phyloP scores from a whole-genome alignment of 768 basidiomycete genomes.

The Chalciporus chontae region DNA sequence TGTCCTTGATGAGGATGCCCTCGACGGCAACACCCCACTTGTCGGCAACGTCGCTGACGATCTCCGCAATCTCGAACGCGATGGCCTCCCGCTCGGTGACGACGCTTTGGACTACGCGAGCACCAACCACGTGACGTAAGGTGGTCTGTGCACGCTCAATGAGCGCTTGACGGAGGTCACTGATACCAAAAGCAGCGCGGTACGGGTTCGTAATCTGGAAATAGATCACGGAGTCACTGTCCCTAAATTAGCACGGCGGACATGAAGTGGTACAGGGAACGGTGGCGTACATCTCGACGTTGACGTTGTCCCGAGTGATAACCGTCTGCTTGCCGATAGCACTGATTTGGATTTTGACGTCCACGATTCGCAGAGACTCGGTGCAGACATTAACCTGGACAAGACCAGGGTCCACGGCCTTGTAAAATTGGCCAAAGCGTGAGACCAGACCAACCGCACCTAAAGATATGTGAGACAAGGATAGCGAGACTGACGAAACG shows the following conservation, averaged over 20 bases:
- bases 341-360: slow-evolving; percentile 95
- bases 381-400: slow-evolving; percentile 94
- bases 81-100: slow-evolving; percentile 97
- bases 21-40: slow-evolving; percentile 98
- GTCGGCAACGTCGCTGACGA: slow-evolving; percentile 87
- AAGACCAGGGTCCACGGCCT: slow-evolving; percentile 89
- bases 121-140: slow-evolving; percentile 94
- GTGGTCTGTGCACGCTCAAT: slow-evolving; percentile 90
- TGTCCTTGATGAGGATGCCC: slow-evolving; percentile 92
- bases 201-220: slow-evolving; percentile 90
- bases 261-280: neutral
- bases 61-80: slow-evolving; percentile 94
- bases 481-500: slow-evolving; percentile 1
- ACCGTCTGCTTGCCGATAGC: slow-evolving; percentile 84
- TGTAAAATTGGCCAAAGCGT: slow-evolving; percentile 95
- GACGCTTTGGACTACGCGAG: slow-evolving; percentile 90
- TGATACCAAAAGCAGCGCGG: slow-evolving; percentile 91
- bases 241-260: slow-evolving; percentile 2
- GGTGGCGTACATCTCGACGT: slow-evolving; percentile 76
- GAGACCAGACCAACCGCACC: slow-evolving; percentile 89
- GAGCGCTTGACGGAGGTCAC: slow-evolving; percentile 81
- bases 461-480: slow-evolving; percentile 29
- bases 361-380: slow-evolving; percentile 79
- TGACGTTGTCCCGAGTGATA: slow-evolving; percentile 95
- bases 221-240: slow-evolving; percentile 88